Evolutionary conservation across 768 basidiomycete genomes (phyloP).

Genomic region (Phylloporus sp.): DNA sequence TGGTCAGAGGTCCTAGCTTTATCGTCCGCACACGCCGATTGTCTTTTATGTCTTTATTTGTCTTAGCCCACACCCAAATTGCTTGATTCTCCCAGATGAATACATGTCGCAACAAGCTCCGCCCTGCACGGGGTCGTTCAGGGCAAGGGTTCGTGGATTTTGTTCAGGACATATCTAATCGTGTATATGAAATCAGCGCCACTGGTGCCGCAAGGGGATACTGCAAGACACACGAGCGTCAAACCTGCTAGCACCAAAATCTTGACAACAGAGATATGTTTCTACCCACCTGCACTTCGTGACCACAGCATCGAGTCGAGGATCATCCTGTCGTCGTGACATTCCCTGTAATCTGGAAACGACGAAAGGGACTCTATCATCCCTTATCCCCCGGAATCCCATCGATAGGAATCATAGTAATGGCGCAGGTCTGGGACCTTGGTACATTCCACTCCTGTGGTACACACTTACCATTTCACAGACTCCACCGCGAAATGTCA

Average conservation of each 20-base stretch:
- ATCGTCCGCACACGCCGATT: not conserved
- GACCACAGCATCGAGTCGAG: not conserved
- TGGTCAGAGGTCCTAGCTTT: not conserved
- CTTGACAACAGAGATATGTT: not conserved
- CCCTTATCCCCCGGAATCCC: too few relatives aligned
- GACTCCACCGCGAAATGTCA: slow-evolving; percentile 25
- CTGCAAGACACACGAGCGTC: too few relatives aligned
- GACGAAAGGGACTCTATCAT: too few relatives aligned
- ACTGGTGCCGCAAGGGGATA: too few relatives aligned
- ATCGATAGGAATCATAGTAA: not conserved
- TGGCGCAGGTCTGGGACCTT: slow-evolving; percentile 7
- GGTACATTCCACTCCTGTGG: not conserved
- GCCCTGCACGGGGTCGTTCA: too few relatives aligned
- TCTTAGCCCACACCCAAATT: not conserved
- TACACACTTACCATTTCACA: slow-evolving; percentile 5
- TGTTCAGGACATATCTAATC: too few relatives aligned
- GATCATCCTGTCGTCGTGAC: not conserved
- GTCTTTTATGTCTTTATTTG: not conserved
- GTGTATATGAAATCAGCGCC: not conserved
- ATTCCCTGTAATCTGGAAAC: not conserved
- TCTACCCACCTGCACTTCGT: not conserved
- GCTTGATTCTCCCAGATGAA: not conserved
- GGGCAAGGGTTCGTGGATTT: too few relatives aligned
- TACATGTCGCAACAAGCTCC: not conserved
- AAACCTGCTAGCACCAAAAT: not conserved